Evolutionary conservation across 2,329 filamentous ascomycete genomes (phyloP).

Genomic region (Ascochyta koolunga): DNA sequence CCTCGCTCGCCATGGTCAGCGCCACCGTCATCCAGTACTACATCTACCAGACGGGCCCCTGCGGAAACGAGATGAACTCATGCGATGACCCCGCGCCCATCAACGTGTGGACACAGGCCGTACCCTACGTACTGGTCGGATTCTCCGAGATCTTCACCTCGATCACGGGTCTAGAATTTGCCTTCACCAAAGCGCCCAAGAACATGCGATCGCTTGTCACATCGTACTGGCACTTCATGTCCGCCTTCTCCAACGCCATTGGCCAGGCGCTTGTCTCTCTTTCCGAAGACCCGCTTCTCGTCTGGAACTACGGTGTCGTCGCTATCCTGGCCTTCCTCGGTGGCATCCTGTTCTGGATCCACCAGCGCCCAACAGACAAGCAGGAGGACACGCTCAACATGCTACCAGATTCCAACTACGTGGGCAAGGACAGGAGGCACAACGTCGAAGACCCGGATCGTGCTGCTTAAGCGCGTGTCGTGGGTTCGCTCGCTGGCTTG

Average conservation of each 20-base stretch:
- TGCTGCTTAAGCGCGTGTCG: slow-evolving; percentile 14
- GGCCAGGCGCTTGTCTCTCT: slow-evolving; percentile 71
- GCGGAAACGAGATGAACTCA: slow-evolving; percentile 61
- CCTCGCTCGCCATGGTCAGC: slow-evolving; percentile 56
- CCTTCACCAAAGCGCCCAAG: slow-evolving; percentile 76
- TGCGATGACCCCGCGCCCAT: slow-evolving; percentile 64
- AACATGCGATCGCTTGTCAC: slow-evolving; percentile 82
- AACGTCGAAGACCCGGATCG: slow-evolving; percentile 27
- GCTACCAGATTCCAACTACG: slow-evolving; percentile 51
- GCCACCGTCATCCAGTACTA: slow-evolving; percentile 61
- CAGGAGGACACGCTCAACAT: slow-evolving; percentile 74
- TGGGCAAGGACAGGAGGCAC: slow-evolving; percentile 39
- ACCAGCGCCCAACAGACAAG: slow-evolving; percentile 67
- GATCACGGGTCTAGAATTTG: slow-evolving; percentile 73
- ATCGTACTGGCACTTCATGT: slow-evolving; percentile 73
- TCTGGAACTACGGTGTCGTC: slow-evolving; percentile 74
- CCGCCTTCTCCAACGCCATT: slow-evolving; percentile 70
- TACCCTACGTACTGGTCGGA: slow-evolving; percentile 59
- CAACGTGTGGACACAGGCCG: slow-evolving; percentile 65
- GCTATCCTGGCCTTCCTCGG: slow-evolving; percentile 68
- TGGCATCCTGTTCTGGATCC: slow-evolving; percentile 70
- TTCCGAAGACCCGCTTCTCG: slow-evolving; percentile 67
- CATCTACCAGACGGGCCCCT: slow-evolving; percentile 68
- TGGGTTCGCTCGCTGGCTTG: background rate
- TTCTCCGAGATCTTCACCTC: slow-evolving; percentile 65